phyloP scores from a whole-genome alignment of 2,329 filamentous ascomycete species.

The Calonectria honghensis region DNA sequence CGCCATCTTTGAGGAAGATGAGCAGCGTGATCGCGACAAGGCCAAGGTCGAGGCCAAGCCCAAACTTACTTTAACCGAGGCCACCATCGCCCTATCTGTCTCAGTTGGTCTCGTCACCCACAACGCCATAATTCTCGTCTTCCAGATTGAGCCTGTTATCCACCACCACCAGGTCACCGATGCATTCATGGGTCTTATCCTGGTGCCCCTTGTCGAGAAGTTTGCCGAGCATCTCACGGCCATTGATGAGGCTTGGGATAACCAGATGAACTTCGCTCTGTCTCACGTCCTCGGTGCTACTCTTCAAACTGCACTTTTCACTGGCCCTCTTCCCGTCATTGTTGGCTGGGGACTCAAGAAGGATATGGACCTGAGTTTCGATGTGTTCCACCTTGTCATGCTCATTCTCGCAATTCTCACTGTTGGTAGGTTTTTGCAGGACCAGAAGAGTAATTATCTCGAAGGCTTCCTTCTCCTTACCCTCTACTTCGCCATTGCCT shows the following conservation, averaged over 20 bases:
- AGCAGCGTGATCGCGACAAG: constrained; percentile 79
- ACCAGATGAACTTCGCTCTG: constrained; percentile 89
- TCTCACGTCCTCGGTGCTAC: constrained; percentile 91
- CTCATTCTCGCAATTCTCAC: constrained; percentile 90
- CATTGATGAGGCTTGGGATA: constrained; percentile 88
- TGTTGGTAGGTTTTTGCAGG: constrained; percentile 89
- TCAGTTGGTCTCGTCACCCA: constrained; percentile 82
- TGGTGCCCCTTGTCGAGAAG: constrained; percentile 90
- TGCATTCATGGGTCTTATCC: constrained; percentile 80
- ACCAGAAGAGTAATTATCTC: constrained; percentile 93
- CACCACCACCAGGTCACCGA: constrained; percentile 67
- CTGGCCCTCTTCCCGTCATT: constrained; percentile 87
- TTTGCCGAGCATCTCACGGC: constrained; percentile 90
- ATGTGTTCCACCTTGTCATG: constrained; percentile 89
- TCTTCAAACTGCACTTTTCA: constrained; percentile 92
- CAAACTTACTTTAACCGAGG: constrained; percentile 86
- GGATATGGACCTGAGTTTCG: constrained; percentile 87
- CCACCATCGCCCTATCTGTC: constrained; percentile 77
- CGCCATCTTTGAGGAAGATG: constrained; percentile 82
- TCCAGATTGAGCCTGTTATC: constrained; percentile 79
- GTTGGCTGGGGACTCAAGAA: constrained; percentile 86
- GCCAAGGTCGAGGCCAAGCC: constrained; percentile 75
- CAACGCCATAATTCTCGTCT: constrained; percentile 83
- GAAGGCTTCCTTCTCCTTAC: constrained; percentile 89
- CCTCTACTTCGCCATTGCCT: constrained; percentile 76